Evolutionary conservation across 805 yeast species (phyloP).

Genomic region (Ogataea thermomethanolica): DNA sequence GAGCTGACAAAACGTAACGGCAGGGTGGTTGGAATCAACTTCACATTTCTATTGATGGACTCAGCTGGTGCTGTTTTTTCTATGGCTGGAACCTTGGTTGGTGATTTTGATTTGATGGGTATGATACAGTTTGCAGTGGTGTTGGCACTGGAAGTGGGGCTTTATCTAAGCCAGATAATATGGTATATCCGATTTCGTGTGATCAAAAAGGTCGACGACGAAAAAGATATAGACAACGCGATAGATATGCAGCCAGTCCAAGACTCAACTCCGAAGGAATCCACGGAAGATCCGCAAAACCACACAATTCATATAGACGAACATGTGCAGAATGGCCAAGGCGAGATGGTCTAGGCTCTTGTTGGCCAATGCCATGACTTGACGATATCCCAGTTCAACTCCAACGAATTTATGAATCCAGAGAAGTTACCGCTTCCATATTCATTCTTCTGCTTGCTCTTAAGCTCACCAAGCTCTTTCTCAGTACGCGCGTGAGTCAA

Average conservation of each 20-base stretch:
- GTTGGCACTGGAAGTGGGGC: slow-evolving; percentile 72
- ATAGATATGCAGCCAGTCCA: not conserved
- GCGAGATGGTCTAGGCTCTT: not conserved
- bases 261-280: too few relatives aligned
- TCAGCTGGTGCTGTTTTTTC: slow-evolving; percentile 78
- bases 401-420: slow-evolving; percentile 22
- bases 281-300: too few relatives aligned
- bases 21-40: slow-evolving; percentile 69
- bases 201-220: slow-evolving; percentile 14
- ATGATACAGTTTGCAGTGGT: slow-evolving; percentile 72
- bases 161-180: slow-evolving; percentile 63
- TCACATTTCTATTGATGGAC: slow-evolving; percentile 72
- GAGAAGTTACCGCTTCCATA: slow-evolving; percentile 20
- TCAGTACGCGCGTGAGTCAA: slow-evolving; percentile 24
- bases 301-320: not conserved
- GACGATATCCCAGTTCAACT: slow-evolving; percentile 31
- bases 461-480: slow-evolving; percentile 20
- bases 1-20: slow-evolving; percentile 51
- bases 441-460: slow-evolving; percentile 6
- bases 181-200: slow-evolving; percentile 56
- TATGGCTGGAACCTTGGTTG: slow-evolving; percentile 54
- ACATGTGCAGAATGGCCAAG: not conserved
- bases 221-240: slow-evolving; percentile 1
- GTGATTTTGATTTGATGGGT: slow-evolving; percentile 71
- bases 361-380: slow-evolving; percentile 32